Evolutionary conservation across 306 rosid species (phyloP).

Genomic region (Trifolium fragiferum): DNA sequence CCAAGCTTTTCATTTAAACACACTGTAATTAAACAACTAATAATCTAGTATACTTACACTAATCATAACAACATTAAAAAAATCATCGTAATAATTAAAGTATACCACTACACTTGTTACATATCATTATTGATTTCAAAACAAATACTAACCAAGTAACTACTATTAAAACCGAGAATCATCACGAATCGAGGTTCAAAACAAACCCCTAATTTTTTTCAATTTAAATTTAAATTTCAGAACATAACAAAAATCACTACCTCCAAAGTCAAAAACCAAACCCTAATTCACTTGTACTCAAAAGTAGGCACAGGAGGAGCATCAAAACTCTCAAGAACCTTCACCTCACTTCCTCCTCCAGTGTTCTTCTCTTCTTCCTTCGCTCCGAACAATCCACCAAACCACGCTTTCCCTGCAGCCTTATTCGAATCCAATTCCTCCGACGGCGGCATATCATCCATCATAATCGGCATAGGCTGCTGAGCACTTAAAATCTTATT

Average conservation of each 20-base stretch:
- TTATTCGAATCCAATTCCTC: not conserved
- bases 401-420: conserved; percentile 18
- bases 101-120: conserved; percentile 1
- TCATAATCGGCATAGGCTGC: conserved; percentile 57
- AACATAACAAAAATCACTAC: conserved; percentile 14
- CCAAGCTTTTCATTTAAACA: not conserved
- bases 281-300: conserved; percentile 52
- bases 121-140: not conserved
- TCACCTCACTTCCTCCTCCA: conserved; percentile 70
- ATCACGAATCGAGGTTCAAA: not conserved
- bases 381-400: conserved; percentile 49
- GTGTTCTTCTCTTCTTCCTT: conserved; percentile 50
- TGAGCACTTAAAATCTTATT: conserved; percentile 56
- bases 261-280: conserved; percentile 1
- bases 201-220: not conserved
- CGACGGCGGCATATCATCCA: conserved; percentile 52
- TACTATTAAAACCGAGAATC: not conserved
- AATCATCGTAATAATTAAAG: not conserved
- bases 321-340: conserved; percentile 81
- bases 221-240: conserved; percentile 3
- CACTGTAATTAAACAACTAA: not conserved
- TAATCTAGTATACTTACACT: not conserved
- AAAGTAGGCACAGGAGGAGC: conserved; percentile 78
- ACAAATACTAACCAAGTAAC: not conserved
- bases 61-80: not conserved